Evolutionary conservation across 805 yeast genomes (phyloP), one percentile per base, ranked within the genome.

Genomic region (Suhomyces vadensis): DNA sequence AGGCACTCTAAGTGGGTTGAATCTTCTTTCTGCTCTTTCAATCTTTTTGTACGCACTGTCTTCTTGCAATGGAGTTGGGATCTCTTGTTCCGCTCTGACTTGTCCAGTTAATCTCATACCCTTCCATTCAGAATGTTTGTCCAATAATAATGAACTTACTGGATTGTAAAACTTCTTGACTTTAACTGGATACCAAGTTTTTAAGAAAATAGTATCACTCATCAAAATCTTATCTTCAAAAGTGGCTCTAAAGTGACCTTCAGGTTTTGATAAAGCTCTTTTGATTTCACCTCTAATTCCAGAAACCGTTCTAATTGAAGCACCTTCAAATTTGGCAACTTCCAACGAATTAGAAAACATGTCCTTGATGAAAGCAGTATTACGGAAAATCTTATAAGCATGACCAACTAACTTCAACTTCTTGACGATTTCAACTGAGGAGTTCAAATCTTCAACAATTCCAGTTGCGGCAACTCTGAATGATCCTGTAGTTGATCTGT

Each of bases 241-340:
- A 1, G 97, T 83, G 9, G 99, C 99, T 61, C 99, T 81, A 74
- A 78, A 95, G 63, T 86, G 83, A 9, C 99, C 99, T 41, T 92
- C 98, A 0, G 97, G 97, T 55, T 87, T 86, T 7, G 96, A 80
- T 49, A 94, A 73, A 0, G 98, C 99, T 51, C 97, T 77, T 64
- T 94, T 94, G 56, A 94, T 92, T 65, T 94, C 98, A 65, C 99
- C 99, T 54, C 99, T 76, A 46, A 94, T 89, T 48, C 99, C 99
- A 6, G 96, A 87, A 4, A 94, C 99, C 0, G 99, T 95, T 65
- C 90, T 86, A 60, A 94, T 90, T 37, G 90, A 84, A 0, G 99
- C 99, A 46, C 99, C 99, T 71, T 94, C 99, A 60, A 94, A 94
- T 63, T 90, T 87, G 31, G 98, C 98, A 45, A 92, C 96, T 69